Percentiles rank a stretch among this genome's conserved stretches.
Conservation (phyloP, 768 basidiomycete species). For the Lepiota venenata region DNA sequence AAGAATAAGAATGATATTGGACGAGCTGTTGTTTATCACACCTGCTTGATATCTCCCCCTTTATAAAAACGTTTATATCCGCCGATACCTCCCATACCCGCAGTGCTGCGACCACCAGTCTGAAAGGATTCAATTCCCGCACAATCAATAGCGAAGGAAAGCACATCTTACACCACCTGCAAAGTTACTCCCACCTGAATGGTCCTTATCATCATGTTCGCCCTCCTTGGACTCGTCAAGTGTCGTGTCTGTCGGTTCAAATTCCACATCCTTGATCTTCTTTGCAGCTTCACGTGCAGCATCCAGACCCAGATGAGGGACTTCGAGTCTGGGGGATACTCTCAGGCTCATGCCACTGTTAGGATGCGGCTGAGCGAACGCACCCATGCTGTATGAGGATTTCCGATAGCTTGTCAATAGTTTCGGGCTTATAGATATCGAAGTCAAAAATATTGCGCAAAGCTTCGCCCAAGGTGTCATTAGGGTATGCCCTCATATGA, state of each 20-base stretch:
- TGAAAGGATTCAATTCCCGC: slow-evolving; percentile 18
- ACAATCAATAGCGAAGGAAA: background rate
- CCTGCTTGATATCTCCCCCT: slow-evolving; percentile 63
- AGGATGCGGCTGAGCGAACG: slow-evolving; percentile 7
- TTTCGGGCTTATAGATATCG: slow-evolving; percentile 64
- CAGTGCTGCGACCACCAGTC: slow-evolving; percentile 66
- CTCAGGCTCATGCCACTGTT: background rate
- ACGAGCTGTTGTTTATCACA: slow-evolving; percentile 13
- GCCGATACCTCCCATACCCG: slow-evolving; percentile 63
- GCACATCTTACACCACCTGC: slow-evolving; percentile 53
- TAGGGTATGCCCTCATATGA: slow-evolving; percentile 59
- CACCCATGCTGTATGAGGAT: slow-evolving; percentile 63
- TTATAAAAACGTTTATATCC: slow-evolving; percentile 65
- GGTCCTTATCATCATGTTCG: slow-evolving; percentile 58
- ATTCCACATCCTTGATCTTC: slow-evolving; percentile 53
- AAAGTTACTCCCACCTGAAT: slow-evolving; percentile 61
- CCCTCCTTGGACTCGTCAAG: slow-evolving; percentile 59
- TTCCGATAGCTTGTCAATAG: slow-evolving; percentile 54
- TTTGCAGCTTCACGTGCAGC: slow-evolving; percentile 52
- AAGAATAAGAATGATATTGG: background rate
- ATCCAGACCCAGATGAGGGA: slow-evolving; percentile 51
- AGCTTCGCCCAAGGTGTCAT: slow-evolving; percentile 53
- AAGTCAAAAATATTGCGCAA: slow-evolving; percentile 70
- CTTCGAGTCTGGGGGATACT: slow-evolving; percentile 37
- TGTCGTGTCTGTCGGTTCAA: slow-evolving; percentile 50